phyloP scores from a whole-genome alignment of 31 red algal genomes.

The Odonthalia washingtoniensis region DNA sequence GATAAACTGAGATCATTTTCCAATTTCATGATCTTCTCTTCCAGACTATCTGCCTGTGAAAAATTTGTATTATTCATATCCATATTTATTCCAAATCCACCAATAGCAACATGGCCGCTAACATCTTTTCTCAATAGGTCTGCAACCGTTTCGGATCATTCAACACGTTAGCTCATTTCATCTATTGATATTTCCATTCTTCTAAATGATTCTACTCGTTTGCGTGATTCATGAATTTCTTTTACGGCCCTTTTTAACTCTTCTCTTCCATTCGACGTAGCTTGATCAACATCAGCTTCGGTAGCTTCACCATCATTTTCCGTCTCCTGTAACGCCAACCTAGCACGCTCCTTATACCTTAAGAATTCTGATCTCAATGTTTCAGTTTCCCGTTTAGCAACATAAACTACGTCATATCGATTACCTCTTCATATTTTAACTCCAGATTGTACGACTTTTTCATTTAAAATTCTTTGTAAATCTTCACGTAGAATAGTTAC shows the following conservation, averaged over 20 bases:
- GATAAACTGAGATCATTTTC: conserved; percentile 12
- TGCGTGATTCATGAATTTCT: too few species aligned
- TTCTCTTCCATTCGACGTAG: too few species aligned
- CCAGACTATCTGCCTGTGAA: conserved; percentile 38
- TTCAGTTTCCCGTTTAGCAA: conserved; percentile 5
- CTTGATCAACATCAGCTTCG: too few species aligned
- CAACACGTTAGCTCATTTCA: too few species aligned
- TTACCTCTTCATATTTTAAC: conserved; percentile 44
- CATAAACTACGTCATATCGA: conserved; percentile 27
- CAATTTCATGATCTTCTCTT: conserved; percentile 16
- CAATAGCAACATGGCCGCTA: conserved; percentile 62
- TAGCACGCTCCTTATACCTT: too few species aligned
- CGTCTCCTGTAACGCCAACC: too few species aligned
- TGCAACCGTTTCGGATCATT: neutral
- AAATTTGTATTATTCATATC: conserved; percentile 41
- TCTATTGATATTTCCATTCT: too few species aligned
- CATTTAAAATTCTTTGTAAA: conserved; percentile 35
- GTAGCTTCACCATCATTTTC: too few species aligned
- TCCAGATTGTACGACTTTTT: conserved; percentile 15
- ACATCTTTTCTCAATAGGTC: conserved; percentile 37
- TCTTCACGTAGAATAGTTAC: conserved; percentile 60
- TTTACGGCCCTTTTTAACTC: too few species aligned
- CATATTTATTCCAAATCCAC: conserved; percentile 35
- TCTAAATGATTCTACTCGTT: too few species aligned
- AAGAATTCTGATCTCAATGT: too few species aligned